Conservation (phyloP, 768 basidiomycete genomes). For the Leccinum disarticulatum region DNA sequence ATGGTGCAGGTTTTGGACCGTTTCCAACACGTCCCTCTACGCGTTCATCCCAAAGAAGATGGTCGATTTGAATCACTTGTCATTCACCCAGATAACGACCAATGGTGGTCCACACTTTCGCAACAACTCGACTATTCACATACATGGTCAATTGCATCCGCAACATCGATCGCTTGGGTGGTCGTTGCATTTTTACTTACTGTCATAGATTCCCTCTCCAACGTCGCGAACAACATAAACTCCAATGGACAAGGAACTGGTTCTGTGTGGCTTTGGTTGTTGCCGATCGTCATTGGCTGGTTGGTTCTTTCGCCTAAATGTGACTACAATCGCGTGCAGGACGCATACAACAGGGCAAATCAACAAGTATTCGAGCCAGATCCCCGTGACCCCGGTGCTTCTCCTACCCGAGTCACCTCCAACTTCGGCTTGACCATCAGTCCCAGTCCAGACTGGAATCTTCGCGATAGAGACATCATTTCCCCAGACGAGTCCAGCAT, state of each 20-base stretch:
- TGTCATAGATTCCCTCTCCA: constrained; percentile 7
- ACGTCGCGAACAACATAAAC: constrained; percentile 21
- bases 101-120: too few relatives aligned
- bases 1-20: too few relatives aligned
- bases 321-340: constrained; percentile 19
- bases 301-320: background rate
- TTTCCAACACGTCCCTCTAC: too few relatives aligned
- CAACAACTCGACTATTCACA: too few relatives aligned
- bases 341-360: constrained; percentile 11
- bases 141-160: too few relatives aligned
- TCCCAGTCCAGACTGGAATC: background rate
- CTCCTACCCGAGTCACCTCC: background rate
- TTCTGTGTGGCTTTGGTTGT: constrained; percentile 41
- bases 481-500: constrained; percentile 3
- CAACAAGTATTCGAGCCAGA: background rate
- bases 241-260: constrained; percentile 39
- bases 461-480: background rate
- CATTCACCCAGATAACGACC: too few relatives aligned
- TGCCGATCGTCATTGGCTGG: background rate
- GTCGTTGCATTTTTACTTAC: too few relatives aligned
- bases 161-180: too few relatives aligned
- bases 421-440: background rate
- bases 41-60: too few relatives aligned
- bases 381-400: background rate
- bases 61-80: too few relatives aligned